Evolutionary conservation across 371 early-diverging fungal genomes (phyloP).

Genomic region (Rhizopus delemar): DNA sequence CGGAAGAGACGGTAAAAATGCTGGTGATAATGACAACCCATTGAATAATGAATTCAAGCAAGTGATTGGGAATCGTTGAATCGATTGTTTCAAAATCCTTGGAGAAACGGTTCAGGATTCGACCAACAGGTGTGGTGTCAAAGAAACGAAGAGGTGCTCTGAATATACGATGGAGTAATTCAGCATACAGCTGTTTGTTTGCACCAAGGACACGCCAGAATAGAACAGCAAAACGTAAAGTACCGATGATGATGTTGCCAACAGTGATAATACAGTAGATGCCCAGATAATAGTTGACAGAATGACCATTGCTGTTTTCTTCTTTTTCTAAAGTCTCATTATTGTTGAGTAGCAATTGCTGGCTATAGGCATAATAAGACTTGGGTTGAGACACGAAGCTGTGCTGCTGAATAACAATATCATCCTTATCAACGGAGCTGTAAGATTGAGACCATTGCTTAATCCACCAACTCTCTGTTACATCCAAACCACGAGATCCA

Average conservation of each 20-base stretch:
- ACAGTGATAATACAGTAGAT: slow-evolving; percentile 51
- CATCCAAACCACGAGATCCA: slow-evolving; percentile 51
- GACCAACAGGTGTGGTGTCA: slow-evolving; percentile 58
- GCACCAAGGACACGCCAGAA: slow-evolving; percentile 50
- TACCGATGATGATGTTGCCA: slow-evolving; percentile 31
- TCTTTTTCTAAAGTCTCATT: not conserved
- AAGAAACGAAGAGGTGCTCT: slow-evolving; percentile 44
- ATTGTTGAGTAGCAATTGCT: not conserved
- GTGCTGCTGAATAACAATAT: slow-evolving; percentile 7
- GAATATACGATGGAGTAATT: slow-evolving; percentile 28
- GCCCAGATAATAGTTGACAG: slow-evolving; percentile 36
- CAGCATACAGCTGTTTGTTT: slow-evolving; percentile 19
- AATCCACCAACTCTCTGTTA: slow-evolving; percentile 57
- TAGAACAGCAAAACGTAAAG: slow-evolving; percentile 37
- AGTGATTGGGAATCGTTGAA: slow-evolving; percentile 42
- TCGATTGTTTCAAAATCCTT: slow-evolving; percentile 54
- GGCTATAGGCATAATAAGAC: slow-evolving; percentile 11
- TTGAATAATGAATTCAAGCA: slow-evolving; percentile 56
- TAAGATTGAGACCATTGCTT: slow-evolving; percentile 58
- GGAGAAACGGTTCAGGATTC: slow-evolving; percentile 76
- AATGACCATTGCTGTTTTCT: slow-evolving; percentile 4
- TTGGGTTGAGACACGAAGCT: slow-evolving; percentile 24
- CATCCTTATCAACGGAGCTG: slow-evolving; percentile 1
- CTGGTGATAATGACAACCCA: slow-evolving; percentile 62
- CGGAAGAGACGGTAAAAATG: slow-evolving; percentile 60